Conservation (phyloP, 441 rosid species). For the Adansonia rubrostipa region DNA sequence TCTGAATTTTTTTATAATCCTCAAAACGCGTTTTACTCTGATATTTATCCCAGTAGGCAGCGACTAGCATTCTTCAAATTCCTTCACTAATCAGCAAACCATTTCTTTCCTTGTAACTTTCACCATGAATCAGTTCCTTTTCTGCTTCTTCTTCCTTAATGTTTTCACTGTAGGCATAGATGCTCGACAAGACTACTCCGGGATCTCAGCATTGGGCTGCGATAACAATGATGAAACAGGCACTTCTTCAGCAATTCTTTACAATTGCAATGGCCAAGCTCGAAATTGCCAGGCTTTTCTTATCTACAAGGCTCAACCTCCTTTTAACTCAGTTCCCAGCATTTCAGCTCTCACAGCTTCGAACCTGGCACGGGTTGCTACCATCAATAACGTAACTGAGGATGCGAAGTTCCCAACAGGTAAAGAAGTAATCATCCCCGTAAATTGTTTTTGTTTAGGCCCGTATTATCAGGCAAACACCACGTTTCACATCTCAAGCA, state of each 20-base stretch:
- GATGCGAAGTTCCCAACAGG: conserved; percentile 42
- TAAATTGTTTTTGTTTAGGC: conserved; percentile 72
- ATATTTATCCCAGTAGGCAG: conserved; percentile 8
- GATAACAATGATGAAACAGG: background rate
- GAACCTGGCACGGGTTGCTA: conserved; percentile 47
- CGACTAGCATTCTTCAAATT: conserved; percentile 15
- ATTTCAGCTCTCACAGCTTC: conserved; percentile 61
- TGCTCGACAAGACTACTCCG: conserved; percentile 22
- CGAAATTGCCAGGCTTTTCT: conserved; percentile 59
- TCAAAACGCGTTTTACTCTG: conserved; percentile 15
- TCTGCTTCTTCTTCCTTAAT: conserved; percentile 1
- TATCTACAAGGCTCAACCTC: conserved; percentile 62
- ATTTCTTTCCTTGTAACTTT: background rate
- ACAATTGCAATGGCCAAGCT: conserved; percentile 70
- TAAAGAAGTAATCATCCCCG: conserved; percentile 65
- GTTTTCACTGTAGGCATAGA: conserved; percentile 7
- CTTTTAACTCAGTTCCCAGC: conserved; percentile 51
- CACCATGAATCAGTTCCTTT: conserved; percentile 18
- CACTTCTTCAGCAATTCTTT: conserved; percentile 44
- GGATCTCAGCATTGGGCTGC: conserved; percentile 14
- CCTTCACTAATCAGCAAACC: conserved; percentile 2
- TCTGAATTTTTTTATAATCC: conserved; percentile 11
- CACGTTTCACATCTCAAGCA: conserved; percentile 43
- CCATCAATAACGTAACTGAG: conserved; percentile 56
- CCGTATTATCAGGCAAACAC: conserved; percentile 57